These are phyloP conservation scores for Aspergillus pseudoglaucus DNA, from an alignment of 2,329 filamentous ascomycete species.

Conservation along the genomic window DNA sequence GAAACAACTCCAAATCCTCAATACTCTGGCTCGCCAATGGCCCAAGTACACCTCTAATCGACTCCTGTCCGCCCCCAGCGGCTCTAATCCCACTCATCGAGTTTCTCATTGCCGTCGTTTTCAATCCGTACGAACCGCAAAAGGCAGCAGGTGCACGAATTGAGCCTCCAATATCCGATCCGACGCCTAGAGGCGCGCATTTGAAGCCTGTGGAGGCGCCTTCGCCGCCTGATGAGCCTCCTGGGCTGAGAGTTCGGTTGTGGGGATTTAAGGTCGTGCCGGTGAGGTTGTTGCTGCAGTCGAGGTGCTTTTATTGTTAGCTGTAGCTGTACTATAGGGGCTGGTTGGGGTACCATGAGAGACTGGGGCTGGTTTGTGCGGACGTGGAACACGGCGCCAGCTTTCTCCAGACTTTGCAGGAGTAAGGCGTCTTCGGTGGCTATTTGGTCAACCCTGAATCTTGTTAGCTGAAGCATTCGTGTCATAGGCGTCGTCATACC, in stretches of 20 bases:
- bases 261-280: slow-evolving; percentile 36
- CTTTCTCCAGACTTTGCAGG: slow-evolving; percentile 25
- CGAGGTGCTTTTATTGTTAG: slow-evolving; percentile 23
- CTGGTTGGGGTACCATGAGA: slow-evolving; percentile 26
- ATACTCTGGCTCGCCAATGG: slow-evolving; percentile 22
- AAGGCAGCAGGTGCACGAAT: slow-evolving; percentile 41
- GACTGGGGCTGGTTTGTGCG: slow-evolving; percentile 40
- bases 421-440: slow-evolving; percentile 29
- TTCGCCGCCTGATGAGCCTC: slow-evolving; percentile 42
- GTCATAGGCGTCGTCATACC: slow-evolving; percentile 10
- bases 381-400: slow-evolving; percentile 39
- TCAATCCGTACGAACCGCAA: slow-evolving; percentile 40
- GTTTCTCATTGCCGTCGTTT: slow-evolving; percentile 32
- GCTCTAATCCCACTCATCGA: slow-evolving; percentile 25
- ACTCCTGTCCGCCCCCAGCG: slow-evolving; percentile 29
- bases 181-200: slow-evolving; percentile 39
- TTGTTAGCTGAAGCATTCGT: not conserved
- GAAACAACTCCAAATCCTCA: slow-evolving; percentile 33
- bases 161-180: slow-evolving; percentile 44
- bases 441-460: slow-evolving; percentile 28
- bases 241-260: slow-evolving; percentile 34
- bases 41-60: slow-evolving; percentile 30
- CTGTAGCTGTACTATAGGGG: not conserved
- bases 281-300: slow-evolving; percentile 36
- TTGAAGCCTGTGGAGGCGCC: slow-evolving; percentile 37